Evolutionary conservation across 441 rosid genomes (phyloP).

Genomic region (Adansonia gregorii): DNA sequence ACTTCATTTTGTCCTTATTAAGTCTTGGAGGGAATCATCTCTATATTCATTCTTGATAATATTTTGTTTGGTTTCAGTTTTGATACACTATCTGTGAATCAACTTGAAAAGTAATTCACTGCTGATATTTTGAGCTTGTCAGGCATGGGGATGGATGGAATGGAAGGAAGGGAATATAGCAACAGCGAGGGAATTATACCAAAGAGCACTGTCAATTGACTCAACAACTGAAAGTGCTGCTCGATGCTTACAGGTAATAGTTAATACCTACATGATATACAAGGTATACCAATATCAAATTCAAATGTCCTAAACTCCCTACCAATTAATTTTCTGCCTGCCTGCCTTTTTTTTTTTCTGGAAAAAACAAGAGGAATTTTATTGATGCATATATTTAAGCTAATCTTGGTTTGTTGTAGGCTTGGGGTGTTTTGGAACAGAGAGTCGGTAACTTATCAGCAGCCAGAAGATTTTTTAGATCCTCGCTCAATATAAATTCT

Average conservation of each 20-base stretch:
- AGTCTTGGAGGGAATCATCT: neutral
- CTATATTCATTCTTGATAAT: neutral
- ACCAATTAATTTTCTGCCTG: conserved; percentile 3
- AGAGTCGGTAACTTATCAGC: conserved; percentile 83
- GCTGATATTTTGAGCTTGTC: conserved; percentile 26
- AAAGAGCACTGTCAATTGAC: conserved; percentile 71
- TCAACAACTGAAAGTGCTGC: conserved; percentile 81
- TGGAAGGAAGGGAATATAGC: conserved; percentile 94
- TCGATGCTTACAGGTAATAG: conserved; percentile 84
- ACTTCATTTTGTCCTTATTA: neutral
- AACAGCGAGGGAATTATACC: conserved; percentile 79
- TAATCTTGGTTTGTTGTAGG: conserved; percentile 45
- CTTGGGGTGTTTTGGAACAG: conserved; percentile 96
- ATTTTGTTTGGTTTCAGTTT: neutral
- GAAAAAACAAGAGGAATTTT: too few relatives aligned
- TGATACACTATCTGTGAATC: neutral
- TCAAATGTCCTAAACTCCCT: neutral
- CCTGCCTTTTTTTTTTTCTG: too few relatives aligned
- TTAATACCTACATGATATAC: neutral
- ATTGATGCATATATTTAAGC: neutral
- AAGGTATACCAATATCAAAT: neutral
- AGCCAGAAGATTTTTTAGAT: conserved; percentile 82
- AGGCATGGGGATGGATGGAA: conserved; percentile 99
- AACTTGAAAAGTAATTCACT: conserved; percentile 9
- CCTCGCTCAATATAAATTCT: conserved; percentile 79